phyloP scores from a whole-genome alignment of 2,329 filamentous ascomycete genomes.

The Thielaviopsis populi region DNA sequence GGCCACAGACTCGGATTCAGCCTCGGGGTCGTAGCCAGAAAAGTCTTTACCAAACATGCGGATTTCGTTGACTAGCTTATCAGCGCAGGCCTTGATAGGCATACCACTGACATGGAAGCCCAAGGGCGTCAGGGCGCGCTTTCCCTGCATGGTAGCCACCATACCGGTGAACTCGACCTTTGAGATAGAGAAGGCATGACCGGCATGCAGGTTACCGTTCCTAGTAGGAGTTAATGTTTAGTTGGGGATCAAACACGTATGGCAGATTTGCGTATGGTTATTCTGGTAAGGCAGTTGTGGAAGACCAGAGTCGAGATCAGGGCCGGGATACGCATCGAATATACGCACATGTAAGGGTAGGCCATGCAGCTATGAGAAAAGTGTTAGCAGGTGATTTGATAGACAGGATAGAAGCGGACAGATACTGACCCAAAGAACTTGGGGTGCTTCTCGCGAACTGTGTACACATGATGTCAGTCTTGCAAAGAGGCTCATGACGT shows the following conservation, averaged over 20 bases:
- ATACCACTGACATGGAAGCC: conserved; percentile 91
- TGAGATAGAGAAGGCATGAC: conserved; percentile 79
- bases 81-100: conserved; percentile 93
- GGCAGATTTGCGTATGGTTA: background rate
- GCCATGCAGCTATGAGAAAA: conserved; percentile 24
- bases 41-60: conserved; percentile 80
- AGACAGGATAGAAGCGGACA: background rate
- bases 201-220: conserved; percentile 80
- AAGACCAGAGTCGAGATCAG: background rate
- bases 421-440: conserved; percentile 66
- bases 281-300: background rate
- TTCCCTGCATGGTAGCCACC: conserved; percentile 80
- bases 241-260: conserved; percentile 33
- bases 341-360: conserved; percentile 26
- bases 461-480: background rate
- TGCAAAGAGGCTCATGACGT: background rate
- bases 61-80: conserved; percentile 85
- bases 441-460: conserved; percentile 58
- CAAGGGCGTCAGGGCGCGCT: conserved; percentile 72
- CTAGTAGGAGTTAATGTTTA: conserved; percentile 24
- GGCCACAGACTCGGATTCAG: conserved; percentile 30
- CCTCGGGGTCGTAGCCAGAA: conserved; percentile 54
- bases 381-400: background rate
- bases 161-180: conserved; percentile 90
- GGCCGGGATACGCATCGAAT: conserved; percentile 17